Base-by-base conservation (phyloP, 768 basidiomycete genomes). In the Kwoniella sp. region DNA sequence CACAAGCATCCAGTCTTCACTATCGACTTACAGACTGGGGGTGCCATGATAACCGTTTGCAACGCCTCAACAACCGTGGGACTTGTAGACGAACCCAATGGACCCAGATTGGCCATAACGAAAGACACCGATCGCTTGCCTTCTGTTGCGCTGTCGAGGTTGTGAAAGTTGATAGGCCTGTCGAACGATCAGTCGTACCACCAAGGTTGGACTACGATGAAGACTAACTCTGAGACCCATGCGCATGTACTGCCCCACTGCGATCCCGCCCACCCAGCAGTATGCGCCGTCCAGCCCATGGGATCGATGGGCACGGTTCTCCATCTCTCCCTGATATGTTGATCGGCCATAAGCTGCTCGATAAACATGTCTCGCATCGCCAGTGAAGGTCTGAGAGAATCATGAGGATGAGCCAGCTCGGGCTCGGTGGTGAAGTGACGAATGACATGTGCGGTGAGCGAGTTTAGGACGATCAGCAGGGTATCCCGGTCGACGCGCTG, bases 181-280 rank as follows among this genome's bases (percentile, higher is more conserved):
- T 14, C 33, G 8, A 23, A 31, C 17, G 9, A 38, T 46, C 42
- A 53, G 43, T 15, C n/a, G n/a, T n/a, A n/a, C n/a, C n/a, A n/a
- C n/a, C n/a, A n/a, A n/a, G n/a, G n/a, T n/a, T n/a, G 9, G 31
- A 32, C 31, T 32, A 15, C 8, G 43, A 27, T 27, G 14, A 25
- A 32, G n/a, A 50, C 66, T 60, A 33, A 68, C 66, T 69, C 67
- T 37, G 53, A 48, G 11, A 48, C 39, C 63, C 63, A 69, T 20
- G 50, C 28, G 3, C 46, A 47, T 17, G 54, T 43, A 19, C 53
- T 33, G n/a, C 58, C 51, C 52, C 57, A 41, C n/a, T n/a, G n/a
- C 11, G 23, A 11, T 33, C 57, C 65, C 5, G 54, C 20, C 61
- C 61, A 67, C 15, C 56, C 65, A 27, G 37, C 15, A 3, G 65